Base-by-base conservation (phyloP, 2,329 filamentous ascomycete species). In the Monilinia laxa region DNA sequence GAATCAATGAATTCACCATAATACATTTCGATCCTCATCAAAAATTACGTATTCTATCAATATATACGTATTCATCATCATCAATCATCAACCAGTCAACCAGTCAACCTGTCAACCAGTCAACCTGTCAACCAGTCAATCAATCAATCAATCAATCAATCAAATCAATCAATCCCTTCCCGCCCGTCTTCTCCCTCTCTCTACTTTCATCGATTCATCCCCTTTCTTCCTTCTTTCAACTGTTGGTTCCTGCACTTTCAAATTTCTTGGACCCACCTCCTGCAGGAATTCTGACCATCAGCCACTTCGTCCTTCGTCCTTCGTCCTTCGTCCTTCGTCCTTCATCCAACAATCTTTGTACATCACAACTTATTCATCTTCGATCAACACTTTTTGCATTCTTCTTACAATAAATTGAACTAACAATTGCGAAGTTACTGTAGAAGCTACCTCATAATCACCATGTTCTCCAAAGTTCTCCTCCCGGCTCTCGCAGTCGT, bases 401-500 rank as follows among this genome's bases (percentile, higher is more conserved):
- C 28, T 64, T 64, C 62, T 56, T 49, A 54, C 55, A 31, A n/a
- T 60, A 31, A 62, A 54, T 49, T n/a, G 40, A 31, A 51, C 64
- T 66, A 51, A 66, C 57, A 25, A 59, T 62, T 42, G 64, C 47
- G 5, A 23, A 66, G 54, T 66, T 62, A 53, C 54, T 62, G 64
- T 54, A 66, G 56, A 60, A 66, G 45, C 25, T 66, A 62, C 56
- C 54, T 62, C 38, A 14, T 53, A 66, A 54, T 45, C 55, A 66
- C 6, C 35, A 66, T 66, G 64, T 66, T 62, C 56, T 51, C 64
- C 35, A 60, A 62, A 45, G n/a, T 11, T 28, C 35, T 66, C n/a
- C 35, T 66, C 16, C 64, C 64, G 47, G 57, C 57, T 66, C 64
- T 66, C 38, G 64, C 64, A 62, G 64, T 66, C 64, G 25, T 66